These are phyloP conservation scores for Nitzschia sp. DNA, from an alignment of 108 stramenopile species.

Conservation along the genomic window DNA sequence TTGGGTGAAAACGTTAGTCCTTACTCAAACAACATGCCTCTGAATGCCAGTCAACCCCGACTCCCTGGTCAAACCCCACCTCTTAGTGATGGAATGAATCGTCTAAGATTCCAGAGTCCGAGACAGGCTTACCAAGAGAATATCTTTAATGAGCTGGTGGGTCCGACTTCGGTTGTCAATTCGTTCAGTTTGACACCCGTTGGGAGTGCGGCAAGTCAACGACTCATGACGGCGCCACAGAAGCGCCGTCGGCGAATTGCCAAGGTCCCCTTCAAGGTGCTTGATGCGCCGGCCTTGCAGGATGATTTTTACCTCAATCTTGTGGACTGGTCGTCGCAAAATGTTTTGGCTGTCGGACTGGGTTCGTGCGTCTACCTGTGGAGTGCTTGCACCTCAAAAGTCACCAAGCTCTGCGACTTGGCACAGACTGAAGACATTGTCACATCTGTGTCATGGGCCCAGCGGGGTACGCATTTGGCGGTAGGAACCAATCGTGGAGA, in stretches of 20 bases:
- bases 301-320: constrained; percentile 99
- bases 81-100: constrained; percentile 62
- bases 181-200: constrained; percentile 76
- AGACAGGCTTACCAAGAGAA: constrained; percentile 58
- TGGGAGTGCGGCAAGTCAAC: constrained; percentile 58
- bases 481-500: constrained; percentile 89
- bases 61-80: constrained; percentile 18
- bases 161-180: constrained; percentile 64
- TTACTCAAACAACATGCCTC: constrained; percentile 22
- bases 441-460: constrained; percentile 94
- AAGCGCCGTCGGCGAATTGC: constrained; percentile 78
- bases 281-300: constrained; percentile 96
- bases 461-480: constrained; percentile 89
- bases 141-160: constrained; percentile 35
- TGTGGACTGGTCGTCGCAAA: constrained; percentile 94
- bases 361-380: constrained; percentile 93
- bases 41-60: constrained; percentile 7
- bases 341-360: constrained; percentile 98
- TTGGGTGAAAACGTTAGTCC: constrained; percentile 82
- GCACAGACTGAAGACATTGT: constrained; percentile 62
- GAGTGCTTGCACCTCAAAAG: constrained; percentile 91
- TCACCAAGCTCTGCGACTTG: constrained; percentile 89
- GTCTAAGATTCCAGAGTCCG: constrained; percentile 61
- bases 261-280: constrained; percentile 97
- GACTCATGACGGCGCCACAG: constrained; percentile 61